Evolutionary conservation across 805 yeast genomes (phyloP).

Genomic region (Kluyveromyces starmeri): DNA sequence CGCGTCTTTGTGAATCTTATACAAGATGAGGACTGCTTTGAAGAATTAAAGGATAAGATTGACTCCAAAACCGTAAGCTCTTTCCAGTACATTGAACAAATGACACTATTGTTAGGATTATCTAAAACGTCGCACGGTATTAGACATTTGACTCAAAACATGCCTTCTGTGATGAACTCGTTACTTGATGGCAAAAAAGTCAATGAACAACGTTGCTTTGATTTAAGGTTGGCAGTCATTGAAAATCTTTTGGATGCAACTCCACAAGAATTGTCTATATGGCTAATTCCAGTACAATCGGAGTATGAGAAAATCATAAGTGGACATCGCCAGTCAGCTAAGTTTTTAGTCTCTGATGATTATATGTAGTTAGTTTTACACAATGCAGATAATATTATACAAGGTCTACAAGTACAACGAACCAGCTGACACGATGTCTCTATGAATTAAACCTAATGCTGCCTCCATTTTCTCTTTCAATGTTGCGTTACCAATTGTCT

Average conservation of each 20-base stretch:
- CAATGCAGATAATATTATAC: too few species aligned
- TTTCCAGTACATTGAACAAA: conserved; percentile 27
- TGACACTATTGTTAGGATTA: conserved; percentile 22
- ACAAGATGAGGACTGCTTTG: conserved; percentile 14
- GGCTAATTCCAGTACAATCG: conserved; percentile 19
- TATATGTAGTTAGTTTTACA: too few species aligned
- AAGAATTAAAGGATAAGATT: conserved; percentile 13
- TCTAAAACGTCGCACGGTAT: conserved; percentile 16
- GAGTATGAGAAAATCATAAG: conserved; percentile 11
- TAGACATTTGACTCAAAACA: conserved; percentile 10
- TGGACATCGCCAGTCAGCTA: conserved; percentile 1
- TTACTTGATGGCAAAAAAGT: conserved; percentile 16
- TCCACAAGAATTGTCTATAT: conserved; percentile 13
- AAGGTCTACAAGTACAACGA: conserved; percentile 60
- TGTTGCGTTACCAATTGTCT: conserved; percentile 84
- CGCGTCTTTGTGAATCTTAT: conserved; percentile 20
- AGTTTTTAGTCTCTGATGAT: background rate
- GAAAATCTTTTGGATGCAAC: conserved; percentile 17
- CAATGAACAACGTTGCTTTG: conserved; percentile 20
- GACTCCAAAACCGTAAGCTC: conserved; percentile 14
- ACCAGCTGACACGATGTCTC: conserved; percentile 95
- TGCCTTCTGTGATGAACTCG: conserved; percentile 23
- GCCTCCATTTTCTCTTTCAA: conserved; percentile 83
- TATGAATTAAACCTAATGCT: conserved; percentile 76
- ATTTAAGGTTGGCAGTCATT: conserved; percentile 17